Evolutionary conservation across 805 yeast genomes (phyloP).

Genomic region (Ogataea methanolica): DNA sequence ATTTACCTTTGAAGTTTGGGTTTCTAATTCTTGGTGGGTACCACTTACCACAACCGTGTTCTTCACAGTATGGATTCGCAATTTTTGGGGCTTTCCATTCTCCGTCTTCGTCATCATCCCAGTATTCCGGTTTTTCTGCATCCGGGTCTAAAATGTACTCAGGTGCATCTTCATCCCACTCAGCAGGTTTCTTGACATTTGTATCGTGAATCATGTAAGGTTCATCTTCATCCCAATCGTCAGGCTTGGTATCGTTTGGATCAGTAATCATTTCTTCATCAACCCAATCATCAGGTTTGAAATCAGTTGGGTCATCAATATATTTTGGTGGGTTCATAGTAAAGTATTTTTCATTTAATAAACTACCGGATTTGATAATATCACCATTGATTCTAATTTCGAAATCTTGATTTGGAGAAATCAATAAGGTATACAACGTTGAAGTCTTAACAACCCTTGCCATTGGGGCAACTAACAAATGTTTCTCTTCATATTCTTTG

Average conservation of each 20-base stretch:
- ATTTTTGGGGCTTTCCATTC: conserved; percentile 72
- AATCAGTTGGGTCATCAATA: conserved; percentile 51
- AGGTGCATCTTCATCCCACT: conserved; percentile 70
- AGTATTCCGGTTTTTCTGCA: conserved; percentile 63
- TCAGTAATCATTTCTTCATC: conserved; percentile 66
- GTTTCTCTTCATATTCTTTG: conserved; percentile 64
- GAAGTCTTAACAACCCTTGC: conserved; percentile 52
- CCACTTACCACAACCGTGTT: conserved; percentile 82
- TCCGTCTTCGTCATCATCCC: conserved; percentile 92
- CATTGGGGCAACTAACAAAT: conserved; percentile 63
- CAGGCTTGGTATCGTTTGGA: conserved; percentile 67
- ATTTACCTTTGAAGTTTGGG: conserved; percentile 71
- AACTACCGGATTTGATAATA: conserved; percentile 62
- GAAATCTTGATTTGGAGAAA: conserved; percentile 60
- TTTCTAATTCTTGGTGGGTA: conserved; percentile 60
- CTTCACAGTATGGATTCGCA: conserved; percentile 67
- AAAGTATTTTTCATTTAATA: conserved; percentile 52
- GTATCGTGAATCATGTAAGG: conserved; percentile 67
- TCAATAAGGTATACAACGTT: conserved; percentile 70
- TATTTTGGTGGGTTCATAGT: conserved; percentile 61
- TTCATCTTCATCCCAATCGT: conserved; percentile 75
- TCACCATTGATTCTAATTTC: conserved; percentile 84
- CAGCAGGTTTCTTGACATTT: conserved; percentile 60
- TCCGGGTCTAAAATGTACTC: conserved; percentile 62
- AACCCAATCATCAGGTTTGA: conserved; percentile 80